These are phyloP conservation scores for Rhizophagus sp. DNA, from an alignment of 192 early-diverging fungal species.

Conservation along the genomic window DNA sequence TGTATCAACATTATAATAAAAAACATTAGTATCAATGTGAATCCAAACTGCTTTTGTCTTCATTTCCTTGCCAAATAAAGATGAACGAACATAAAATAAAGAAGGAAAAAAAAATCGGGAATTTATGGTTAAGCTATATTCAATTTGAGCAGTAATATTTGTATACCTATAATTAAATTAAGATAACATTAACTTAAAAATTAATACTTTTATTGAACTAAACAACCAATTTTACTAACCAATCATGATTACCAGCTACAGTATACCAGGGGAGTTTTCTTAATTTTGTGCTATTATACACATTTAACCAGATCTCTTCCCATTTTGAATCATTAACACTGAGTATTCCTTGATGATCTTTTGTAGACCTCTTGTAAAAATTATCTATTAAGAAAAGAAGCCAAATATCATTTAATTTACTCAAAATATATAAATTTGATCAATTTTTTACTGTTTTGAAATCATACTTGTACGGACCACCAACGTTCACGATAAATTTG, in stretches of 20 bases:
- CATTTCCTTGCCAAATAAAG: slow-evolving; percentile 1
- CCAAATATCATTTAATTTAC: not conserved
- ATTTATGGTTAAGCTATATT: slow-evolving; percentile 12
- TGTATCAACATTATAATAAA: not conserved
- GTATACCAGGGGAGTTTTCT: slow-evolving; percentile 3
- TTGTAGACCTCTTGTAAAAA: slow-evolving; percentile 18
- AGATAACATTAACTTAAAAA: not conserved
- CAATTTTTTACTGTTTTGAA: not conserved
- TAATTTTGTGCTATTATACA: slow-evolving; percentile 23
- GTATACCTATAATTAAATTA: slow-evolving; percentile 10
- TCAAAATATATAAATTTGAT: not conserved
- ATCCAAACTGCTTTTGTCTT: not conserved
- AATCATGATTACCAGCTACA: slow-evolving; percentile 30
- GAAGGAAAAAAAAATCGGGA: slow-evolving; percentile 15
- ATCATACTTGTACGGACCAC: slow-evolving; percentile 19
- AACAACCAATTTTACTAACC: not conserved
- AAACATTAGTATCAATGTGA: slow-evolving; percentile 25
- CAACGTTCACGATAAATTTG: slow-evolving; percentile 23
- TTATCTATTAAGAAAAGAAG: slow-evolving; percentile 10
- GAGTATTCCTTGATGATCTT: slow-evolving; percentile 12
- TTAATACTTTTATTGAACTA: not conserved
- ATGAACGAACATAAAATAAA: slow-evolving; percentile 18
- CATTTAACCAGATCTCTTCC: slow-evolving; percentile 15
- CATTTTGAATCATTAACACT: slow-evolving; percentile 22
- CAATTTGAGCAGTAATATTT: slow-evolving; percentile 20